Evolutionary conservation across 2,329 filamentous ascomycete genomes (phyloP).

Genomic region (Rhynchosporium secalis): DNA sequence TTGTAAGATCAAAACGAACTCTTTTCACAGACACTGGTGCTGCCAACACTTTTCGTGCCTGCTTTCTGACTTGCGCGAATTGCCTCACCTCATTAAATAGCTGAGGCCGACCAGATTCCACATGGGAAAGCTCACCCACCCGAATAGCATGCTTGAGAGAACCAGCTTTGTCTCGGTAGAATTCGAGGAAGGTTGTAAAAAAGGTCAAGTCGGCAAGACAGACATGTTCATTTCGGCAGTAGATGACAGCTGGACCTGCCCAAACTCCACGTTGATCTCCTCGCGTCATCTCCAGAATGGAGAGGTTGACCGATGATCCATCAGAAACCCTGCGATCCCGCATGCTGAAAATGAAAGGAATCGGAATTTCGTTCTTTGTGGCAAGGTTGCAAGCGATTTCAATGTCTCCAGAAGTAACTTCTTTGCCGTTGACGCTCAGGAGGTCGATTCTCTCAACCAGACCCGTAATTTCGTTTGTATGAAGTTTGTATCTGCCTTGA

Average conservation of each 20-base stretch:
- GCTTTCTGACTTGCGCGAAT: background rate
- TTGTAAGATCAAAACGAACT: too few species aligned
- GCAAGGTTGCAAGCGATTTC: background rate
- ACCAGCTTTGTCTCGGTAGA: background rate
- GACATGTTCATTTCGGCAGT: background rate
- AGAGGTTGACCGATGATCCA: conserved; percentile 5
- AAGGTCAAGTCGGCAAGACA: background rate
- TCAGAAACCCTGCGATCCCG: background rate
- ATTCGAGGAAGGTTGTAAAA: background rate
- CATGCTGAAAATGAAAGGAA: background rate
- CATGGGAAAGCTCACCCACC: background rate
- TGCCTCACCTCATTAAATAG: background rate
- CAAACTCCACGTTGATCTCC: conserved; percentile 3
- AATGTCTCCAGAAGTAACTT: background rate
- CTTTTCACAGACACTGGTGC: background rate
- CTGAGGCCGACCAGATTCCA: background rate
- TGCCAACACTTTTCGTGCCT: background rate
- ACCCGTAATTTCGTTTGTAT: background rate
- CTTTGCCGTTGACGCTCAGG: background rate
- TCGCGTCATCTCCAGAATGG: conserved; percentile 5
- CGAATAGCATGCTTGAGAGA: background rate
- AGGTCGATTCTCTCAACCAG: background rate
- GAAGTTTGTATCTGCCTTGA: background rate
- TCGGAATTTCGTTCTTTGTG: background rate
- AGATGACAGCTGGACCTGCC: background rate